These are phyloP conservation scores for Pseudogymnoascus sp. DNA, from an alignment of 2,329 filamentous ascomycete genomes.

Conservation along the genomic window DNA sequence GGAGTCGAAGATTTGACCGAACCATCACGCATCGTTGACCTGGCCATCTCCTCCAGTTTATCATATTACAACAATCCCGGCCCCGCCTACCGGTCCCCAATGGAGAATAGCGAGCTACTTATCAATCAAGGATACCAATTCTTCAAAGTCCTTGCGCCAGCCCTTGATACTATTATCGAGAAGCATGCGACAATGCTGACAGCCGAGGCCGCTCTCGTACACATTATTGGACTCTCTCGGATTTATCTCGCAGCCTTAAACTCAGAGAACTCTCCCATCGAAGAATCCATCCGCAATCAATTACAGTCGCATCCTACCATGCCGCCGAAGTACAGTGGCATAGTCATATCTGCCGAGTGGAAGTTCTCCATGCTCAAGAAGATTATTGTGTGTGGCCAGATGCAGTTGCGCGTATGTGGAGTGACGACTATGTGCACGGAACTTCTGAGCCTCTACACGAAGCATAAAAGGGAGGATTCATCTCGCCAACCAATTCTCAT, in stretches of 20 bases:
- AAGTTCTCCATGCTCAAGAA: conserved; percentile 62
- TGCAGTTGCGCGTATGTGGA: conserved; percentile 80
- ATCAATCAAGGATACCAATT: conserved; percentile 39
- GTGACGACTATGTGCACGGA: conserved; percentile 67
- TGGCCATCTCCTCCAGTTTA: conserved; percentile 21
- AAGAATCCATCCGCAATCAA: conserved; percentile 20
- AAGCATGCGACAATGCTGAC: conserved; percentile 49
- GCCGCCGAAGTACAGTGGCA: conserved; percentile 35
- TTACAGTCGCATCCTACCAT: conserved; percentile 33
- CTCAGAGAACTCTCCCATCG: conserved; percentile 19
- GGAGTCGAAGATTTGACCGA: conserved; percentile 31
- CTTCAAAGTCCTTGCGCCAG: conserved; percentile 39
- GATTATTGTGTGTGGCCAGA: conserved; percentile 76
- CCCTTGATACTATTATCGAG: conserved; percentile 44
- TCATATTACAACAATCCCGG: conserved; percentile 18
- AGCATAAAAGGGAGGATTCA: conserved; percentile 35
- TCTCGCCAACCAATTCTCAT: conserved; percentile 50
- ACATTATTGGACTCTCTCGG: conserved; percentile 38
- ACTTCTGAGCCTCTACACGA: conserved; percentile 61
- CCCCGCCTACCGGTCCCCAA: conserved; percentile 15
- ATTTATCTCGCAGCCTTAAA: conserved; percentile 40
- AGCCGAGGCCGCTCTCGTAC: conserved; percentile 38
- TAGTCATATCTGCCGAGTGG: conserved; percentile 58
- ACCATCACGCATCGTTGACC: conserved; percentile 24
- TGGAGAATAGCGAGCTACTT: conserved; percentile 31